Conservation (phyloP, 2,329 filamentous ascomycete genomes). For the Fusarium hainanense region DNA sequence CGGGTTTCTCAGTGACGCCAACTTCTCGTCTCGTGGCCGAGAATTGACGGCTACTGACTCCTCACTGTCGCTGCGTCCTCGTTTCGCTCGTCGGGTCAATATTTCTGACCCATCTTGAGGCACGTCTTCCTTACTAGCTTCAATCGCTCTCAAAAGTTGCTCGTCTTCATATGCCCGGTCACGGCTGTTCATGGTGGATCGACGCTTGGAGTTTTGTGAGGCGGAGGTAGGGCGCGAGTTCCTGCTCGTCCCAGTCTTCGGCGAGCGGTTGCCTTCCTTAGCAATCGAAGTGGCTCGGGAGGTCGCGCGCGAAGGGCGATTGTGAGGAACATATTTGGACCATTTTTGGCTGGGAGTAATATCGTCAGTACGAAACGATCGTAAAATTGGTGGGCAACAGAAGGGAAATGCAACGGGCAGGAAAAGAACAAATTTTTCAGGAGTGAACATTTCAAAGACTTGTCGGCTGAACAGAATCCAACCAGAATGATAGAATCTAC, state of each 20-base stretch:
- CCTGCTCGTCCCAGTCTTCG: conserved; percentile 71
- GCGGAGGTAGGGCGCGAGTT: conserved; percentile 64
- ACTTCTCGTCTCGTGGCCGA: conserved; percentile 36
- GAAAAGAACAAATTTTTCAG: background rate
- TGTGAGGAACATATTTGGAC: conserved; percentile 72
- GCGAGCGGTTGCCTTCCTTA: conserved; percentile 61
- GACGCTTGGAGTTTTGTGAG: conserved; percentile 74
- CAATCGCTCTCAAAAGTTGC: conserved; percentile 86
- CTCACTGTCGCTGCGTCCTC: conserved; percentile 90
- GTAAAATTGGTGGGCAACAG: background rate
- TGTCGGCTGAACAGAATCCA: background rate
- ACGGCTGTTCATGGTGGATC: conserved; percentile 97
- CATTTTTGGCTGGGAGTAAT: conserved; percentile 67
- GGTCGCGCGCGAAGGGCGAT: conserved; percentile 65
- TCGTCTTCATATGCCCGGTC: conserved; percentile 96
- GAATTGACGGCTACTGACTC: conserved; percentile 72
- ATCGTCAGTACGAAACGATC: conserved; percentile 50
- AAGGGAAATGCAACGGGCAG: background rate
- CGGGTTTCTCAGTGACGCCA: conserved; percentile 67
- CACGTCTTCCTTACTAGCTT: conserved; percentile 90
- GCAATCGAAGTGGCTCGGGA: conserved; percentile 73
- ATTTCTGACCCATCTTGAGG: conserved; percentile 62
- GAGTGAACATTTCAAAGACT: background rate
- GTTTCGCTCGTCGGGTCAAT: conserved; percentile 76
- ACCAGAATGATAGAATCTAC: conserved; percentile 49